Base-by-base conservation (phyloP, 2,329 filamentous ascomycete species). In the Parastagonospora avenae region DNA sequence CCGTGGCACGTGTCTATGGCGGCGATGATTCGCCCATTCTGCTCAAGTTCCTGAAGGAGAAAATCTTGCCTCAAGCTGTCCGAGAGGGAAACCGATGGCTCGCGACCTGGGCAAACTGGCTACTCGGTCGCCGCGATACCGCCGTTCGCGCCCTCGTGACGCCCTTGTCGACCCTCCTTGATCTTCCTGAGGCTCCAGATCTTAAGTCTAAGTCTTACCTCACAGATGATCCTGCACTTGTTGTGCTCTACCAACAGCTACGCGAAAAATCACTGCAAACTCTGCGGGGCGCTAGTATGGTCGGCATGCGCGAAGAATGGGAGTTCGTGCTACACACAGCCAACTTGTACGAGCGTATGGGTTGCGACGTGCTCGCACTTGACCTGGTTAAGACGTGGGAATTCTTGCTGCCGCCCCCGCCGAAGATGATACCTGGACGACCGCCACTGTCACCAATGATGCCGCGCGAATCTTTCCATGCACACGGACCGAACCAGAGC, bases 101-200 rank as follows among this genome's bases (percentile, higher is more conserved):
- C 51, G 90, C 92, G 9, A 94, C 90, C 0, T 99, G 94, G 94
- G 90, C 91, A 2, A 96, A 96, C 69, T 96, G 91, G 88, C 90
- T 96, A 82, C 80, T 97, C 4, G 86, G 86, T 32, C 84, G 89
- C 55, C 85, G 87, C 53, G 90, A 95, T 60, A 89, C 92, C 80
- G 90, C 93, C 5, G 91, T 97, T 6, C 85, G 90, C 45, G 86
- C 89, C 6, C 79, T 99, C 3, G 88, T 96, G 61, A 90, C 88
- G 1, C 92, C 92, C 0, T 84, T 96, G 1, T 87, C 89, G 55
- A 85, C 84, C 0, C 80, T 96, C 1, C 76, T 94, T 8, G 84
- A 87, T 52, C 88, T 85, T 0, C 86, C 88, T 0, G 81, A 82
- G 49, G 85, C 85, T 1, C 85, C 88, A 0, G 88, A 87, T 57